Evolutionary conservation across 225 moss, liverwort and hornwort genomes (phyloP).

Genomic region (Pseudisothecium myosuroides): DNA sequence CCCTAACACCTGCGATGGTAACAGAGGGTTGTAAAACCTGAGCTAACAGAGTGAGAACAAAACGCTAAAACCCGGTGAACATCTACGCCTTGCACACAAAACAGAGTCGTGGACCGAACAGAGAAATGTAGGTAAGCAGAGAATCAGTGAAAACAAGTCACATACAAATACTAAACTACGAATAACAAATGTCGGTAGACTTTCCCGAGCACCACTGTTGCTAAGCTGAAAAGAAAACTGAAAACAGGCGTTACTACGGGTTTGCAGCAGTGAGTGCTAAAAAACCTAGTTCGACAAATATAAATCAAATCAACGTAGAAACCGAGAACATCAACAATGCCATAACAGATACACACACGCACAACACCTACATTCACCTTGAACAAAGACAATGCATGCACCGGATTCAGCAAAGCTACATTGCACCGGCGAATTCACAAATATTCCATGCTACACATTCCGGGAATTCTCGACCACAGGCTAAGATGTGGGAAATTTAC

Average conservation of each 20-base stretch:
- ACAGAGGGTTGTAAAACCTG: neutral
- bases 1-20: neutral
- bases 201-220: neutral
- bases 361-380: neutral
- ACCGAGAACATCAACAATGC: neutral
- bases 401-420: neutral
- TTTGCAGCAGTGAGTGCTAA: neutral
- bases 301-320: neutral
- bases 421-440: neutral
- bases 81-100: neutral
- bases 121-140: neutral
- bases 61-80: neutral
- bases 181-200: neutral
- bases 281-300: neutral
- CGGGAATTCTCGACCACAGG: neutral
- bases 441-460: neutral
- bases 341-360: neutral
- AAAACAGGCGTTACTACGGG: neutral
- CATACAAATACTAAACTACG: neutral
- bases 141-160: neutral
- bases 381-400: neutral
- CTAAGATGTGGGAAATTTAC: neutral
- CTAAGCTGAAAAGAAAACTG: neutral
- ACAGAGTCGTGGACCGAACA: neutral
- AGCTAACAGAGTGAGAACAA: neutral